These are phyloP conservation scores for Trichoderma asperelloides DNA, from an alignment of 495 filamentous ascomycete genomes.

Conservation along the genomic window DNA sequence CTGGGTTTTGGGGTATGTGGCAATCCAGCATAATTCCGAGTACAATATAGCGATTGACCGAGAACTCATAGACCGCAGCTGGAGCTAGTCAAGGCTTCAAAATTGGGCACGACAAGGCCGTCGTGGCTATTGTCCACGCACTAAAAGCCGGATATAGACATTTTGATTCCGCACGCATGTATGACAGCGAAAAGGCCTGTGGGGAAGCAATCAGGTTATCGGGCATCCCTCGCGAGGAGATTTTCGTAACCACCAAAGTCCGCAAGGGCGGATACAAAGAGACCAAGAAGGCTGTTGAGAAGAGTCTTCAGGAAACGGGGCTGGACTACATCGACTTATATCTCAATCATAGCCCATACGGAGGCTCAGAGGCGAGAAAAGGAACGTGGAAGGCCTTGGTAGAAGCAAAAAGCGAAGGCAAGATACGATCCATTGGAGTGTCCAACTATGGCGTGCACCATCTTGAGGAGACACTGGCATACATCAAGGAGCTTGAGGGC, in stretches of 20 bases:
- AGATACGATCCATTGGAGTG: constrained; percentile 53
- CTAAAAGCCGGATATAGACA: constrained; percentile 39
- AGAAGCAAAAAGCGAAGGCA: constrained; percentile 52
- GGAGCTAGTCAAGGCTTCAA: constrained; percentile 46
- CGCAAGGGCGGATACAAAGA: constrained; percentile 39
- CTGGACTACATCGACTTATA: constrained; percentile 43
- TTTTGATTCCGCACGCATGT: constrained; percentile 39
- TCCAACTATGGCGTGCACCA: constrained; percentile 62
- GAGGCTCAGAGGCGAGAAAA: constrained; percentile 47
- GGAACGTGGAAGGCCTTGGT: constrained; percentile 59
- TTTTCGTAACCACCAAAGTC: constrained; percentile 40
- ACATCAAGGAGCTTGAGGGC: constrained; percentile 41
- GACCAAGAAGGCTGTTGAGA: constrained; percentile 23
- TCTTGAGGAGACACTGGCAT: constrained; percentile 54
- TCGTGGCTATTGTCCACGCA: constrained; percentile 34
- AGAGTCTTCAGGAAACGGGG: constrained; percentile 33
- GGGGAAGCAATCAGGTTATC: constrained; percentile 33
- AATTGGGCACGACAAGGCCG: constrained; percentile 55
- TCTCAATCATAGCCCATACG: constrained; percentile 52
- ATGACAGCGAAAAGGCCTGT: constrained; percentile 35
- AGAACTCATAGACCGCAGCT: background rate
- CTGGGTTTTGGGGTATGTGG: background rate
- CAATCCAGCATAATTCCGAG: background rate
- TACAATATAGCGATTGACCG: background rate
- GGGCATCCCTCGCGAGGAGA: constrained; percentile 31